phyloP scores from a whole-genome alignment of 306 rosid species.

The Inga oerstediana region DNA sequence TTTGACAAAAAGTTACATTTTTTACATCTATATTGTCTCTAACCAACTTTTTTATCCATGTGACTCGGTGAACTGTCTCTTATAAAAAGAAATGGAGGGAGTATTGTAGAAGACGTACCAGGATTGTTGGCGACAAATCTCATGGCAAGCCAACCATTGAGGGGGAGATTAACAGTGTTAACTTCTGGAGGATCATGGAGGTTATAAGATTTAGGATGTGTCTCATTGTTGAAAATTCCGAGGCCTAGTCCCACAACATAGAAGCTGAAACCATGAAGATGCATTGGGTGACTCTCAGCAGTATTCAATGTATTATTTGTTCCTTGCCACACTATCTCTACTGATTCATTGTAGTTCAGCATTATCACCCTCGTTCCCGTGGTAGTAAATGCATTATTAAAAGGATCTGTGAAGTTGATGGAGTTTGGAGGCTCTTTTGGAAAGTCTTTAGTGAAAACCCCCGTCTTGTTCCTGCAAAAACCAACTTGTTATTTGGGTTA shows the following conservation, averaged over 20 bases:
- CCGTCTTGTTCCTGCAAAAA: conserved; percentile 24
- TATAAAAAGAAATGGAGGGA: too few species aligned
- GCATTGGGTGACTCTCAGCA: conserved; percentile 57
- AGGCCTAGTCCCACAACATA: conserved; percentile 40
- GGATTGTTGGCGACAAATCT: conserved; percentile 49
- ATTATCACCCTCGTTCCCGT: conserved; percentile 36
- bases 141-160: conserved; percentile 47
- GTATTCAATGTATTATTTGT: conserved; percentile 9
- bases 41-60: too few species aligned
- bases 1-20: too few species aligned
- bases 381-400: conserved; percentile 17
- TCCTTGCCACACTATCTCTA: conserved; percentile 54
- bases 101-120: conserved; percentile 19
- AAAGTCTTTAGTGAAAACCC: conserved; percentile 33
- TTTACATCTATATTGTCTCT: too few species aligned
- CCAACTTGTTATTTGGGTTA: neutral
- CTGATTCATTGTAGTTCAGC: conserved; percentile 34
- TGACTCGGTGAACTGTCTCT: too few species aligned
- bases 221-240: conserved; percentile 31
- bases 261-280: conserved; percentile 53
- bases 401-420: conserved; percentile 44
- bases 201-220: conserved; percentile 35
- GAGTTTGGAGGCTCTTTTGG: conserved; percentile 25
- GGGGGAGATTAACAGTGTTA: conserved; percentile 43
- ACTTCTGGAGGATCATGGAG: conserved; percentile 49